Evolutionary conservation across 2,329 filamentous ascomycete genomes (phyloP).

Genomic region (Dissoconium aciculare): DNA sequence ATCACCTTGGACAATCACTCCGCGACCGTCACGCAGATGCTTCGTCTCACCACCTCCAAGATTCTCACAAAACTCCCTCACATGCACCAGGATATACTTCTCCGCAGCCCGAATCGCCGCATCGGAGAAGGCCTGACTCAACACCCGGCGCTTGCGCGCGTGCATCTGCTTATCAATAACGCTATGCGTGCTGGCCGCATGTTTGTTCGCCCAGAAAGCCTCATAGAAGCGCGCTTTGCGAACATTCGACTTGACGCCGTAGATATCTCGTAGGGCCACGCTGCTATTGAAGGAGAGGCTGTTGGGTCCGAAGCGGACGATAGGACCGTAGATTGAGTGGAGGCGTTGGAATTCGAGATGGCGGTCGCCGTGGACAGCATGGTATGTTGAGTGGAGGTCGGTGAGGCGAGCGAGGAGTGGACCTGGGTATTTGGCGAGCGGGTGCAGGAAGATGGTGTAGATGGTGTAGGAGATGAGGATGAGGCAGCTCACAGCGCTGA

Average conservation of each 20-base stretch:
- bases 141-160: conserved; percentile 32
- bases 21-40: conserved; percentile 3
- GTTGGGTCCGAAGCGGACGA: conserved; percentile 68
- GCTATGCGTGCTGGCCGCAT: conserved; percentile 31
- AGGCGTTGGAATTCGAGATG: conserved; percentile 31
- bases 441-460: conserved; percentile 30
- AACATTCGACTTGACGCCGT: conserved; percentile 34
- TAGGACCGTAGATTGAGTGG: conserved; percentile 54
- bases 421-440: conserved; percentile 30
- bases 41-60: conserved; percentile 11
- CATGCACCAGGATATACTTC: conserved; percentile 30
- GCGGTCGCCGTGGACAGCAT: conserved; percentile 17
- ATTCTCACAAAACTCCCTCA: conserved; percentile 26
- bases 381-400: conserved; percentile 17
- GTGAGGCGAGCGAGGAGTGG: conserved; percentile 24
- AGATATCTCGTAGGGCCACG: conserved; percentile 43
- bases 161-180: conserved; percentile 32
- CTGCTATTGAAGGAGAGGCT: conserved; percentile 62
- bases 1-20: conserved; percentile 28
- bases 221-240: conserved; percentile 36
- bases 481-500: too few species aligned
- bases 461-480: too few species aligned
- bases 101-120: conserved; percentile 32
- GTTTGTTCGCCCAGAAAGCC: conserved; percentile 31
- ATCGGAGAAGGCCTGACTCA: conserved; percentile 34